These are phyloP conservation scores for Geum urbanum DNA, from an alignment of 306 rosid genomes.

Conservation along the genomic window DNA sequence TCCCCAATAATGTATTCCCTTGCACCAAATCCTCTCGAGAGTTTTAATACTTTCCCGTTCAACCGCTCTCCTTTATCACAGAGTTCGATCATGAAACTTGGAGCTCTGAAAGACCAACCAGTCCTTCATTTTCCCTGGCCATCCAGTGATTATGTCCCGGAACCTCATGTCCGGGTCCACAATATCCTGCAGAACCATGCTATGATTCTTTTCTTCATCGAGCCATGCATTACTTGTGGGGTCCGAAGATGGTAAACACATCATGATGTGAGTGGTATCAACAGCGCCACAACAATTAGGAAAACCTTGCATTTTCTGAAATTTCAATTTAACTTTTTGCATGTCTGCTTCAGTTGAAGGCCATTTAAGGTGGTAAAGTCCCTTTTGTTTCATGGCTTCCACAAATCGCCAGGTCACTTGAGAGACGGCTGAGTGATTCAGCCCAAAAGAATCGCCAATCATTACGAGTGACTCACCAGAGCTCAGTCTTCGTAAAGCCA, in stretches of 20 bases:
- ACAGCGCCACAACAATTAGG: conserved; percentile 83
- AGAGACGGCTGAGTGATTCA: conserved; percentile 82
- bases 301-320: conserved; percentile 65
- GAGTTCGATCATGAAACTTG: conserved; percentile 51
- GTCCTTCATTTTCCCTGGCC: conserved; percentile 82
- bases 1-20: conserved; percentile 80
- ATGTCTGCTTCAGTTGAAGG: conserved; percentile 67
- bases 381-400: conserved; percentile 83
- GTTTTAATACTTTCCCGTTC: conserved; percentile 49
- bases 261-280: conserved; percentile 64
- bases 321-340: conserved; percentile 58
- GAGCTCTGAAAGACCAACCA: conserved; percentile 58
- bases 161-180: conserved; percentile 86
- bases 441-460: conserved; percentile 59
- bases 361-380: conserved; percentile 71
- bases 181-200: conserved; percentile 90
- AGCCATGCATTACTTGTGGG: conserved; percentile 65
- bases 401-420: conserved; percentile 85
- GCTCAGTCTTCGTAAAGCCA: conserved; percentile 78
- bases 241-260: conserved; percentile 72
- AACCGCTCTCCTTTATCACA: conserved; percentile 63
- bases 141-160: conserved; percentile 76
- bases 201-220: conserved; percentile 67
- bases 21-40: conserved; percentile 51
- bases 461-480: conserved; percentile 82